Base-by-base conservation (phyloP, 805 yeast genomes). In the Teunomyces pallodes region DNA sequence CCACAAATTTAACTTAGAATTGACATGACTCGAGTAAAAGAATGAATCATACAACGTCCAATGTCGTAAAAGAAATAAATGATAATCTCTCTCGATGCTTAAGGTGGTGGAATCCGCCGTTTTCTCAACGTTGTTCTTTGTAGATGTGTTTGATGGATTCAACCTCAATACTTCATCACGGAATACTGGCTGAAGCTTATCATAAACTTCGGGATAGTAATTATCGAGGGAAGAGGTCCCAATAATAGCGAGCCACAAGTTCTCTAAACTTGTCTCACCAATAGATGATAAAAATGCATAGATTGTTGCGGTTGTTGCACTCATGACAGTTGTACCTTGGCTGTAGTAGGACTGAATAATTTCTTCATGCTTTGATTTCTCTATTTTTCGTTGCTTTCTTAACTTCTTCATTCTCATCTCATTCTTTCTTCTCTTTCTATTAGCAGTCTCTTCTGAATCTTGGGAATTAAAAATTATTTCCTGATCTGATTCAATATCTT, bases 21-120 rank as follows among this genome's bases (percentile, higher is more conserved):
- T 89, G 30, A 92, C 90, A 59, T 85, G 92, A 51, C 90, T 84
- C n/a, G 96, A 89, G 62, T 91, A 94, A 60, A 82, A 81, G 66
- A 95, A 90, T 52, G 96, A 79, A 55, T 92, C 95, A 67, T 94
- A 92, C 13, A 94, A 70, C 9, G 96, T 86, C 89, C 98, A 91
- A 64, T 92, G 97, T 42, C 97, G 83, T 41, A 94, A 73, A 36
- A 95, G 68, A 61, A 91, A 94, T 40, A 94, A 70, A 50, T 90
- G 83, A 65, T 87, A 94, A 65, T 95, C 99, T 24, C 84, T 80
- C 58, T 89, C 96, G 13, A 89, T 72, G 20, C 77, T 75, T 26
- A 94, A 67, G 1, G 79, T 61, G 6, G 79, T 67, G 5, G 73
- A 44, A 59, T 69, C 75, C 27, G 75, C 76, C 31, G 78, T 61